Percentiles rank a stretch among this genome's conserved stretches.
phyloP scores from a whole-genome alignment of 1,284 basidiomycete species.

The Ganoderma resinaceum region DNA sequence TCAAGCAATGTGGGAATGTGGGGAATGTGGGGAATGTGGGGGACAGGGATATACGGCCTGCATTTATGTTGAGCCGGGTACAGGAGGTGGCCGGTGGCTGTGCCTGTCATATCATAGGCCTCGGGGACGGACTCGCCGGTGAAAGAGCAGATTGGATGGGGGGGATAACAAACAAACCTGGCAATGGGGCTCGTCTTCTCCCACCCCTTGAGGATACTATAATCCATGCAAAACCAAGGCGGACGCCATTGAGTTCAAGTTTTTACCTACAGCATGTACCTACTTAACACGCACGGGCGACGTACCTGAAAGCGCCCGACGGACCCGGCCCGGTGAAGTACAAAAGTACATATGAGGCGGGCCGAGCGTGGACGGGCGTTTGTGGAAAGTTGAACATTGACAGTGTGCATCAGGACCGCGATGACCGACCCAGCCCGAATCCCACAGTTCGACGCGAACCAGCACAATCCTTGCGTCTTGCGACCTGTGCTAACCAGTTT shows the following conservation, averaged over 20 bases:
- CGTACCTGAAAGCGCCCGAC: not conserved
- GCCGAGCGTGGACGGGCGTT: not conserved
- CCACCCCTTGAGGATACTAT: not conserved
- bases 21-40: not conserved
- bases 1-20: not conserved
- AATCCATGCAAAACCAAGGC: no score
- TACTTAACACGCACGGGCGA: not conserved
- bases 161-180: not conserved
- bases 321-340: conserved; percentile 2
- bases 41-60: not conserved
- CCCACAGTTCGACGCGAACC: not conserved
- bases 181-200: not conserved
- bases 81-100: conserved; percentile 8
- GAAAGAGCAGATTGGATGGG: not conserved
- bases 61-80: not conserved
- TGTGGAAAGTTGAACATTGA: conserved; percentile 4
- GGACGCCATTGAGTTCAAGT: not conserved
- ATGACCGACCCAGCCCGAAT: not conserved
- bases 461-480: not conserved
- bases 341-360: not conserved
- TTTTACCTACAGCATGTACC: no score
- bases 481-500: not conserved
- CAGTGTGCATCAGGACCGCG: not conserved
- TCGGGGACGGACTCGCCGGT: not conserved
- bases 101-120: not conserved